These are phyloP conservation scores for Dipsacomyces acuminosporus DNA, from an alignment of 371 early-diverging fungal genomes.

Conservation along the genomic window DNA sequence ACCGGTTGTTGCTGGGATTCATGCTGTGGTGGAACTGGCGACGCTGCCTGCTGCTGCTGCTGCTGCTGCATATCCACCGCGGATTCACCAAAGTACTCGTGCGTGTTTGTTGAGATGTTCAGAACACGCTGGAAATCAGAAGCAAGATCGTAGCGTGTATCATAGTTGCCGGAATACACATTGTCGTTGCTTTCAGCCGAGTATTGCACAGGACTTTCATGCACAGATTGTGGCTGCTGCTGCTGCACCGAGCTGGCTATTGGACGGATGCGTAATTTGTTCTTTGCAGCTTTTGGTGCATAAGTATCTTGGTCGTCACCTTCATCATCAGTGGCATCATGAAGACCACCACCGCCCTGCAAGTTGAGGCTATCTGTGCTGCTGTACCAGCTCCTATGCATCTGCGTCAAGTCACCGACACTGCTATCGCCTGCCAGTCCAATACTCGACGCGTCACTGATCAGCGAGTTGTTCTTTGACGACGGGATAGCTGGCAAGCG, in stretches of 20 bases:
- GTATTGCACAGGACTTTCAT: background rate
- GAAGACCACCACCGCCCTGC: conserved; percentile 29
- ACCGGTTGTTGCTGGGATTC: background rate
- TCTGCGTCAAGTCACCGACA: conserved; percentile 22
- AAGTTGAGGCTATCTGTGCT: conserved; percentile 38
- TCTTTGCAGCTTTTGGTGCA: conserved; percentile 19
- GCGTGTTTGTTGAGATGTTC: conserved; percentile 11
- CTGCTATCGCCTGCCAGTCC: conserved; percentile 31
- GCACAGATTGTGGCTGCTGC: too few relatives aligned
- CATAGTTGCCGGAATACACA: conserved; percentile 11
- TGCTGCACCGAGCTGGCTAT: background rate
- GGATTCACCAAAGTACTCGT: conserved; percentile 1
- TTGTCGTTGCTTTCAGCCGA: background rate
- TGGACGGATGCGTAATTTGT: conserved; percentile 27
- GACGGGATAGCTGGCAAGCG: conserved; percentile 13
- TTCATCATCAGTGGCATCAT: conserved; percentile 4
- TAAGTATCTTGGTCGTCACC: conserved; percentile 5
- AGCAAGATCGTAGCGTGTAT: conserved; percentile 16
- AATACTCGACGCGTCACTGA: conserved; percentile 27
- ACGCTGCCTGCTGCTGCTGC: background rate
- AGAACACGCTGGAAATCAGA: conserved; percentile 29
- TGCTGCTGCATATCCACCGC: conserved; percentile 4
- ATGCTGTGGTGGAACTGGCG: background rate
- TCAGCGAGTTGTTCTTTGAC: conserved; percentile 20
- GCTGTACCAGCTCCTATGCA: conserved; percentile 45